Evolutionary conservation across 345 rosid genomes (phyloP), one percentile per base, ranked within the genome.

Genomic region (Rubroshorea leprosula): DNA sequence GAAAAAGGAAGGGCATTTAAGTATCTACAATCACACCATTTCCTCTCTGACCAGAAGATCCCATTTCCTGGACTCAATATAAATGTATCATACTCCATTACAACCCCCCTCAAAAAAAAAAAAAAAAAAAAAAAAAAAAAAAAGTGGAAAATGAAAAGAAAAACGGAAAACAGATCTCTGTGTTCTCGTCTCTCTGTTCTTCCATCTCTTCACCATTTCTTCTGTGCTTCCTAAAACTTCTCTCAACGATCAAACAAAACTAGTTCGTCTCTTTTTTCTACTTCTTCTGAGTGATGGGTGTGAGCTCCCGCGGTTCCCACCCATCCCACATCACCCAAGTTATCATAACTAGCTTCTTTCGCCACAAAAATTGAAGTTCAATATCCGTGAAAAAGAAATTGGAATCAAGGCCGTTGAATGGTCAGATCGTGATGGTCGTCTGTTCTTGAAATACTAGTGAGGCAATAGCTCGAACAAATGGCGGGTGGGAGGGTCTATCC

Each of bases 291-390:
- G 75, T 74, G 86, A 85, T 85, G 92, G 86, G 85, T 65, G 75
- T 71, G 81, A 78, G 73, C 75, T 39, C 74, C 72, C 74, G 83
- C 45, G 76, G 92, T 61, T 82, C 88, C 60, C 81, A 74, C 72
- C 80, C 84, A 17, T 85, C 85, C 65, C 83, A 80, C 71, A 83
- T 85, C 73, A 83, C 93, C 23, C 84, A 81, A 54, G 78, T 85
- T 72, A 80, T 83, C 77, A 80, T 79, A 73, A 85, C 93, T 69
- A 85, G 93, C 72, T 85, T 85, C 73, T 83, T 85, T 54, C 93
- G 93, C 68, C 93, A 83, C 46, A 83, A 85, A 74, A 27, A 27
- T 8, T 27, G 8, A 27, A 27, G 31, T 27, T 27, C 31, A 3
- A 27, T 8, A 27, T 27, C 31, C 5, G 8, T 27, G 8, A 27